Base-by-base conservation (phyloP, 768 basidiomycete genomes). In the Trametes cubensis region DNA sequence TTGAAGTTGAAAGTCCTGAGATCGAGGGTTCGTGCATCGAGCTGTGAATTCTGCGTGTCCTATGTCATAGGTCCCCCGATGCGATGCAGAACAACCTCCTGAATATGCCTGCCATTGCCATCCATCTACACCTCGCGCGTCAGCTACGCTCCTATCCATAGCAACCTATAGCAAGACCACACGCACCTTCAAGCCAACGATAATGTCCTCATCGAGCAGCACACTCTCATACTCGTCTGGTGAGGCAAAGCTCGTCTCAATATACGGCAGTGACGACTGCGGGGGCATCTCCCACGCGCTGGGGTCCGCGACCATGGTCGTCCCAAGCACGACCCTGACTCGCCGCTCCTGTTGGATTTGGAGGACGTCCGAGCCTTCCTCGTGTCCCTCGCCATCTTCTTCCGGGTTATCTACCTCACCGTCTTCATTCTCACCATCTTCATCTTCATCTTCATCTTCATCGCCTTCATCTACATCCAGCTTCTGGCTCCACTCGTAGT, bases 201-300 rank as follows among this genome's bases (percentile, higher is more conserved):
- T 66, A 21, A 70, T 62, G 44, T 71, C 72, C 55, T 73, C 72
- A 30, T 74, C 73, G 10, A 74, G 66, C 53, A 74, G 21, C 25
- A 68, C 67, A 17, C 72, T 69, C 17, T 70, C 62, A 23, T 71
- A 70, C 1, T 58, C 49, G 49, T 67, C 70, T 18, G 41, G 38
- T 0, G 42, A 44, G n/a, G 30, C 28, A 14, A 67, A 66, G 20
- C 52, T 61, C 18, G 51, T 56, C 62, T 72, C 71, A 13, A 67
- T 50, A 30, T 73, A 74, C 40, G 70, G 70, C 52, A 74, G 39
- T 21, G 62, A 44, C 14, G 66, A 66, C 51, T 51, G 46, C 34
- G 73, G 59, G 25, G 58, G 53, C 15, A 64, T 58, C 41, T 58
- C 58, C 62, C 70, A 70, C n/a, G 67, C 60, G 15, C 47, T 25